Evolutionary conservation across 352 stramenopile species (phyloP).

Genomic region (Globisporangium yorkense): DNA sequence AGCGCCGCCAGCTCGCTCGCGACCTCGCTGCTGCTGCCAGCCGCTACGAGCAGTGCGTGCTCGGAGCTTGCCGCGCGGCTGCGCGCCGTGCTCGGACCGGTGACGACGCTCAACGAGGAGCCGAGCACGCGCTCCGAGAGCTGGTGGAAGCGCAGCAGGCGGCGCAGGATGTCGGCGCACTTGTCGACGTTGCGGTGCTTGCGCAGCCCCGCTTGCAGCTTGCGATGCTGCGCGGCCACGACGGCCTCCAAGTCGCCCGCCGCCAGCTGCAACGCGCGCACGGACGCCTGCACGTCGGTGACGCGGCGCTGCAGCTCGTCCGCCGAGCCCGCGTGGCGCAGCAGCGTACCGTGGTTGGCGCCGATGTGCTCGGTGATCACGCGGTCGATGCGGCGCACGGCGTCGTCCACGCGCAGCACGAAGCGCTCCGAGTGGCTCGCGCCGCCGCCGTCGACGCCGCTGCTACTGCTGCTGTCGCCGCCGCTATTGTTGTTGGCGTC

Average conservation of each 20-base stretch:
- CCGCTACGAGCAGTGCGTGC: background rate
- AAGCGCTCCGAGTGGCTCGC: constrained; percentile 72
- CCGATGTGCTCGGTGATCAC: constrained; percentile 77
- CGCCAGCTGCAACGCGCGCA: constrained; percentile 56
- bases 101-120: constrained; percentile 33
- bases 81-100: background rate
- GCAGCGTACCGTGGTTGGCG: constrained; percentile 61
- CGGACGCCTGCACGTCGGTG: constrained; percentile 44
- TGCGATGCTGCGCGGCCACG: constrained; percentile 51
- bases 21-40: constrained; percentile 6
- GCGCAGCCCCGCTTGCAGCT: constrained; percentile 53
- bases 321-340: constrained; percentile 72
- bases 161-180: constrained; percentile 64
- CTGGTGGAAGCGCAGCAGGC: constrained; percentile 73
- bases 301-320: constrained; percentile 67
- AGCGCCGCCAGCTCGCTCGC: constrained; percentile 47
- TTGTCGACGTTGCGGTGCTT: constrained; percentile 77
- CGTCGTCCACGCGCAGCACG: constrained; percentile 56
- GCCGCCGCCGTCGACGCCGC: constrained; percentile 13
- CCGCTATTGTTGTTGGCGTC: constrained; percentile 30
- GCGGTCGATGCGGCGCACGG: constrained; percentile 64
- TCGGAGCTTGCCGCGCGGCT: constrained; percentile 7
- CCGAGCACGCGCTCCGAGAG: constrained; percentile 44
- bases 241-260: constrained; percentile 53
- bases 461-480: constrained; percentile 4